A percentile compares a stretch with the other conserved stretches of the same genome.
Evolutionary conservation across 441 rosid genomes (phyloP).

Genomic region (Eruca vesicaria): DNA sequence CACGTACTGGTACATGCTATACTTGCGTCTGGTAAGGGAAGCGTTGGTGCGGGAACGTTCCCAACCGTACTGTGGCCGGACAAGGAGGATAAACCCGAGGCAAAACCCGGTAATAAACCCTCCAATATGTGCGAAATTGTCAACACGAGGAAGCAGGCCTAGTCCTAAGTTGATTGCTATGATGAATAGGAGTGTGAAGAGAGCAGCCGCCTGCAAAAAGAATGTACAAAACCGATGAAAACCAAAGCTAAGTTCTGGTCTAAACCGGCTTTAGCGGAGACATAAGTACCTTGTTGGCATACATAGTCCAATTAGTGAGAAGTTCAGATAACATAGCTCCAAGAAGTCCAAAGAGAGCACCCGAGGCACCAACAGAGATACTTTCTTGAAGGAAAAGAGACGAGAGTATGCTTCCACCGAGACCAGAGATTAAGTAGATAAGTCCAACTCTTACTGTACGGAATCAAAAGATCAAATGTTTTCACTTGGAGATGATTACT

Average conservation of each 20-base stretch:
- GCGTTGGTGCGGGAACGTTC: constrained; percentile 43
- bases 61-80: constrained; percentile 70
- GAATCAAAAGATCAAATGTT: not conserved
- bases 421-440: constrained; percentile 69
- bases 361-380: constrained; percentile 89
- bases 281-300: constrained; percentile 62
- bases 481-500: not conserved
- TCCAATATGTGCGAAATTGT: constrained; percentile 91
- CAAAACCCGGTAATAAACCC: constrained; percentile 80
- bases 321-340: constrained; percentile 94
- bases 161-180: constrained; percentile 67
- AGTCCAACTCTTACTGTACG: constrained; percentile 64
- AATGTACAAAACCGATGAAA: not conserved
- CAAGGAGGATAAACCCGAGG: constrained; percentile 68
- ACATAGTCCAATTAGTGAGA: constrained; percentile 87
- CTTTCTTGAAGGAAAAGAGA: constrained; percentile 59
- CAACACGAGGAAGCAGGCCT: constrained; percentile 84
- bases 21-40: constrained; percentile 46
- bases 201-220: constrained; percentile 69
- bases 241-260: not conserved
- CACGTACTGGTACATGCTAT: constrained; percentile 62
- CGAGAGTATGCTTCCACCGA: constrained; percentile 79
- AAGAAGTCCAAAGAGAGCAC: constrained; percentile 88
- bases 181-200: constrained; percentile 63
- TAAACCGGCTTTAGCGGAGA: not conserved